A percentile compares a stretch with the other conserved stretches of the same genome.
Conservation (phyloP, 108 stramenopile genomes). For the Schizochytrium sp. region DNA sequence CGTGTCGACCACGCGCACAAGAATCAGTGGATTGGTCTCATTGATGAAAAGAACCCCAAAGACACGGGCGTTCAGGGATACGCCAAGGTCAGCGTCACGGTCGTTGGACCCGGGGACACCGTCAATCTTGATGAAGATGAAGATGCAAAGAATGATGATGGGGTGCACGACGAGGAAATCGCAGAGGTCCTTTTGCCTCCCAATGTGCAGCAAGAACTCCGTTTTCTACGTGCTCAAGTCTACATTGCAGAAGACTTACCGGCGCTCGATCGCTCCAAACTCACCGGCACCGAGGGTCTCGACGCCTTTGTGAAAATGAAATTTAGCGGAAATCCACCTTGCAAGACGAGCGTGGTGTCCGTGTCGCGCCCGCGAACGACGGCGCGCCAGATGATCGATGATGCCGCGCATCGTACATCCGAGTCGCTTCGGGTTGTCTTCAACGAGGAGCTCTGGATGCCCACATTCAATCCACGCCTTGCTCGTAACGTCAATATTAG, state of each 20-base stretch:
- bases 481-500: background rate
- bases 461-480: slow-evolving; percentile 29
- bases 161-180: slow-evolving; percentile 22
- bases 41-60: slow-evolving; percentile 41
- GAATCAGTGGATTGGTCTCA: slow-evolving; percentile 47
- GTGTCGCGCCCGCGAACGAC: background rate
- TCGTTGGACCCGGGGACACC: slow-evolving; percentile 56
- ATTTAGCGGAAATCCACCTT: slow-evolving; percentile 14
- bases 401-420: background rate
- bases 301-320: slow-evolving; percentile 36
- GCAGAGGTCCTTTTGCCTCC: slow-evolving; percentile 19
- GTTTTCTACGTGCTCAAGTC: slow-evolving; percentile 25
- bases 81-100: slow-evolving; percentile 43
- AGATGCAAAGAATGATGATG: background rate
- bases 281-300: slow-evolving; percentile 20
- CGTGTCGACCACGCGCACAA: slow-evolving; percentile 44
- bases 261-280: slow-evolving; percentile 22
- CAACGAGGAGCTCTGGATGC: slow-evolving; percentile 39
- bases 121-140: slow-evolving; percentile 32
- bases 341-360: background rate
- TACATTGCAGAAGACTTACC: slow-evolving; percentile 35
- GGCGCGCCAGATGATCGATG: background rate
- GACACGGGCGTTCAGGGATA: slow-evolving; percentile 53
- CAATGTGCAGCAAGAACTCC: background rate
- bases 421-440: background rate